Conservation (phyloP, 2,329 filamentous ascomycete species). For the Phialemonium atrogriseum region DNA sequence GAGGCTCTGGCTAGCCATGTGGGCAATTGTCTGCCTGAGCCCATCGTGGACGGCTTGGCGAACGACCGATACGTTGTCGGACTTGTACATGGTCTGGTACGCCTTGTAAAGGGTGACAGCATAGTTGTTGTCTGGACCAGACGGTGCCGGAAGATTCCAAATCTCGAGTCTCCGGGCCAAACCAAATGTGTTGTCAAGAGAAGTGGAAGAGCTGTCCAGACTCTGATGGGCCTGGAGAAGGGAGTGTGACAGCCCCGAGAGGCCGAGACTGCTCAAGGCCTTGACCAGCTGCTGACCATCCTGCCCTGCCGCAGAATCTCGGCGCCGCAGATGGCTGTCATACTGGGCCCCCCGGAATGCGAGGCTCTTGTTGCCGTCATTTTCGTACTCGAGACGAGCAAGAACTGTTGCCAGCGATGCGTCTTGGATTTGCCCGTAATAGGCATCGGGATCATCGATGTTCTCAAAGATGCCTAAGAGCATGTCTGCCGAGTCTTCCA, state of each 20-base stretch:
- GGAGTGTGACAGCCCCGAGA: constrained; percentile 78
- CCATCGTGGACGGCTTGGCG: constrained; percentile 54
- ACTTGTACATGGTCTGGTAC: constrained; percentile 70
- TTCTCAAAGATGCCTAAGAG: constrained; percentile 80
- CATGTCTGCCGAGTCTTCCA: constrained; percentile 52
- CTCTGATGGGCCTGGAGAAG: constrained; percentile 62
- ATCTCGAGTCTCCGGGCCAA: constrained; percentile 78
- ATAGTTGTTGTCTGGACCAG: constrained; percentile 51
- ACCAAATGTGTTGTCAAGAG: constrained; percentile 65
- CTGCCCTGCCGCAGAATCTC: constrained; percentile 42
- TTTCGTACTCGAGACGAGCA: constrained; percentile 79
- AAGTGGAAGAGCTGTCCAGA: constrained; percentile 45
- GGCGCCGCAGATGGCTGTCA: constrained; percentile 68
- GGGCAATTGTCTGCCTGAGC: constrained; percentile 50
- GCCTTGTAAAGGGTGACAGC: constrained; percentile 68
- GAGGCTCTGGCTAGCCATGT: constrained; percentile 39
- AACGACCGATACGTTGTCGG: constrained; percentile 46
- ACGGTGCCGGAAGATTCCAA: constrained; percentile 80
- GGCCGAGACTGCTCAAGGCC: constrained; percentile 70
- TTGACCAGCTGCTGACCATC: constrained; percentile 66
- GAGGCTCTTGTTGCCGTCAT: constrained; percentile 76
- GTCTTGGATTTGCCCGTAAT: constrained; percentile 80
- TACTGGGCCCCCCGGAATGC: constrained; percentile 87
- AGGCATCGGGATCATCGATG: constrained; percentile 91
- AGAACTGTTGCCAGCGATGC: constrained; percentile 71